A percentile compares a stretch with the other conserved stretches of the same genome.
These are phyloP conservation scores for Tanacetum coccineum DNA, from an alignment of 129 eudicot genomes.

Conservation along the genomic window DNA sequence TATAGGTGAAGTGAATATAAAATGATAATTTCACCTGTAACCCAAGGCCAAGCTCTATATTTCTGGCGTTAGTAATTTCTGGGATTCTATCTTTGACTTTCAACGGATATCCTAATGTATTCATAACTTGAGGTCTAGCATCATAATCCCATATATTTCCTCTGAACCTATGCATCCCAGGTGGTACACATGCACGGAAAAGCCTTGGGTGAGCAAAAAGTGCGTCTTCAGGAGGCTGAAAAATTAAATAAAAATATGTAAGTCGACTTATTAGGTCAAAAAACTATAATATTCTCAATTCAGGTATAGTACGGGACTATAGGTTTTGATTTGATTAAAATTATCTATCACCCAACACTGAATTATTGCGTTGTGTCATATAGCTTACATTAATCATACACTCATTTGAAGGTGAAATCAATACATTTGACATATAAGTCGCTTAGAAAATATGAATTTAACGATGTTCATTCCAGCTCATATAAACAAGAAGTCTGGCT, in stretches of 20 bases:
- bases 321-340: neutral
- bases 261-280: constrained; percentile 1
- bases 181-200: constrained; percentile 97
- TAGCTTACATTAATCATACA: neutral
- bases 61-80: constrained; percentile 93
- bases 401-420: constrained; percentile 7
- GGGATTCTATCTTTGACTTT: constrained; percentile 68
- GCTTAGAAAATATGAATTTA: neutral
- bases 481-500: constrained; percentile 11
- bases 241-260: constrained; percentile 11
- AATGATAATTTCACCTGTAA: constrained; percentile 54
- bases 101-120: constrained; percentile 71
- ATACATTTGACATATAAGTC: constrained; percentile 16
- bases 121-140: constrained; percentile 79
- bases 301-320: neutral
- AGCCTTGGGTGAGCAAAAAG: constrained; percentile 97
- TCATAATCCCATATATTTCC: constrained; percentile 96
- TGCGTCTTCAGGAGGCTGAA: constrained; percentile 99
- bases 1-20: neutral
- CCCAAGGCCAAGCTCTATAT: constrained; percentile 95
- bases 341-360: neutral
- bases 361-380: no score
- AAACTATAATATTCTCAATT: neutral
- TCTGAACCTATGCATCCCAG: constrained; percentile 97
- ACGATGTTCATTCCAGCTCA: neutral